These are phyloP conservation scores for Beauveria sp. DNA, from an alignment of 2,329 filamentous ascomycete genomes.

Conservation along the genomic window DNA sequence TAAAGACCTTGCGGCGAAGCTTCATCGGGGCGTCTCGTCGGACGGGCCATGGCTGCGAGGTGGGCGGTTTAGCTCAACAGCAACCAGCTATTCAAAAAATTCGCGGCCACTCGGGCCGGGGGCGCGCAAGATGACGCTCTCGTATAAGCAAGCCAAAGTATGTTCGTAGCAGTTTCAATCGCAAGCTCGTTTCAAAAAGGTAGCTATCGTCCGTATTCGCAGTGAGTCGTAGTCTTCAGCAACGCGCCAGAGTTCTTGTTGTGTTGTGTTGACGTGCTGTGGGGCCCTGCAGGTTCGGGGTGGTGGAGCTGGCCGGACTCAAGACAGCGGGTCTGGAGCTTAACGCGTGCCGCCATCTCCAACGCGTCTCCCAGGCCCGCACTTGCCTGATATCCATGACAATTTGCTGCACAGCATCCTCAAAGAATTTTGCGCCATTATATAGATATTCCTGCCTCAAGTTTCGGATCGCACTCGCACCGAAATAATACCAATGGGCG, in stretches of 20 bases:
- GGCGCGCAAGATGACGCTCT: background rate
- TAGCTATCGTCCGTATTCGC: background rate
- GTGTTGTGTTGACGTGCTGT: constrained; percentile 9
- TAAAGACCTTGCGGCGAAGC: constrained; percentile 26
- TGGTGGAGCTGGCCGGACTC: background rate
- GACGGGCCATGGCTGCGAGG: constrained; percentile 23
- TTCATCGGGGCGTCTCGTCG: constrained; percentile 22
- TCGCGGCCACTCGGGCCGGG: background rate
- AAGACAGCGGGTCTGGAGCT: background rate
- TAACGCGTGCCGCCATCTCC: constrained; percentile 1
- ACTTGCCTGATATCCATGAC: background rate
- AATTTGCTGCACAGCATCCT: background rate
- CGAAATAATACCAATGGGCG: constrained; percentile 25
- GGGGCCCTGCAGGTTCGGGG: constrained; percentile 5
- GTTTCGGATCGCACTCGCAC: too few relatives aligned
- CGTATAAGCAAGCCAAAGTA: background rate
- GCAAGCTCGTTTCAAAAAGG: background rate
- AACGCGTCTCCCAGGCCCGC: constrained; percentile 1
- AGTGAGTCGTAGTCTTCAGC: background rate
- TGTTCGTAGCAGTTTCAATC: background rate
- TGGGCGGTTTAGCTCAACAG: background rate
- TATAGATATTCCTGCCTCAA: too few relatives aligned
- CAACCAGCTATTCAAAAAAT: background rate
- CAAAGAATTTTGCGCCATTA: too few relatives aligned
- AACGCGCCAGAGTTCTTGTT: constrained; percentile 6